Percentiles rank a stretch among this genome's conserved stretches.
phyloP scores from a whole-genome alignment of 2,329 filamentous ascomycete genomes.

The Exophiala calicioides region DNA sequence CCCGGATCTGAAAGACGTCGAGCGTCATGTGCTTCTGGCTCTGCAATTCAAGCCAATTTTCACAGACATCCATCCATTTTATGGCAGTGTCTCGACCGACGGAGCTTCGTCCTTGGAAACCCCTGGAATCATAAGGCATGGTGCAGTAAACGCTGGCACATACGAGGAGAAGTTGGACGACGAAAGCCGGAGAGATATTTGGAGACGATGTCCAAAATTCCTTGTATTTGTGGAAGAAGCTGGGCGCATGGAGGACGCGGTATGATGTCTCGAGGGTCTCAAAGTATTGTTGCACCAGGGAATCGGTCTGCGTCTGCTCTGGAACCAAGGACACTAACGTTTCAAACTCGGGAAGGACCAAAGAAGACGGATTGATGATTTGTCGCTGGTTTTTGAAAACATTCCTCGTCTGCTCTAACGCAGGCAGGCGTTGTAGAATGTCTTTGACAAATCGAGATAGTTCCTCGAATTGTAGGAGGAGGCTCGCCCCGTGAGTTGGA shows the following conservation, averaged over 20 bases:
- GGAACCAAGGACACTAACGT: slow-evolving; percentile 27
- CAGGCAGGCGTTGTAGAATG: slow-evolving; percentile 24
- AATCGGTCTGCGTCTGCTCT: slow-evolving; percentile 23
- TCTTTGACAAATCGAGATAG: slow-evolving; percentile 30
- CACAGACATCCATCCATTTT: slow-evolving; percentile 30
- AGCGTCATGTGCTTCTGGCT: slow-evolving; percentile 54
- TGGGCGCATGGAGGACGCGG: slow-evolving; percentile 60
- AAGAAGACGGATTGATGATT: slow-evolving; percentile 3
- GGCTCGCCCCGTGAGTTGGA: slow-evolving; percentile 27
- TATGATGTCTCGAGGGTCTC: slow-evolving; percentile 59
- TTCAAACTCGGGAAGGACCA: slow-evolving; percentile 20
- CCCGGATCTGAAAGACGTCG: slow-evolving; percentile 51
- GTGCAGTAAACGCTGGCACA: slow-evolving; percentile 25
- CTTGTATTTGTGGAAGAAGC: slow-evolving; percentile 59
- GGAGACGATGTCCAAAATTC: slow-evolving; percentile 47
- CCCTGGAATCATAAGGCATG: slow-evolving; percentile 13
- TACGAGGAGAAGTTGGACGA: slow-evolving; percentile 28
- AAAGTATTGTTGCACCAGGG: slow-evolving; percentile 38
- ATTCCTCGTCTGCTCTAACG: slow-evolving; percentile 22
- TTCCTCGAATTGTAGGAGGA: slow-evolving; percentile 32
- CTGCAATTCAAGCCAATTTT: slow-evolving; percentile 36
- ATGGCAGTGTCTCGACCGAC: slow-evolving; percentile 20
- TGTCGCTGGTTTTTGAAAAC: slow-evolving; percentile 23
- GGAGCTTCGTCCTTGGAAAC: slow-evolving; percentile 25
- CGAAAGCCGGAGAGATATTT: slow-evolving; percentile 21